Percentiles rank a stretch among this genome's conserved stretches.
Conservation (phyloP, 2,329 filamentous ascomycete species). For the Coleophoma eucalyptorum region DNA sequence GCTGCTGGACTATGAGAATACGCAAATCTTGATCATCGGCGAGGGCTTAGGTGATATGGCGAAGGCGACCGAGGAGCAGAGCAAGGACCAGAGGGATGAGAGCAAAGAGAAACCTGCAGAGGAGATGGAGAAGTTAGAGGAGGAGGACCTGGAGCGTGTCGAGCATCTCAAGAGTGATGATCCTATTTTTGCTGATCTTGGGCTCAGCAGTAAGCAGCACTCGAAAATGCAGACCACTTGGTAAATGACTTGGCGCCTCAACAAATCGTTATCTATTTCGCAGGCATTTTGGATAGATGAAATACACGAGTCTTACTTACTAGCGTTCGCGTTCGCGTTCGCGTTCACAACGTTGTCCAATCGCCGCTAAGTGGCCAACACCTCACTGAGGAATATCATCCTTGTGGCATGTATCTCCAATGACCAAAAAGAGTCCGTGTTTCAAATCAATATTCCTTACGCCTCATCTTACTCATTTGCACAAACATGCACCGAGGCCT, state of each 20-base stretch:
- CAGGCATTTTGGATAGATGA: no score
- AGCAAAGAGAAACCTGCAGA: conserved; percentile 62
- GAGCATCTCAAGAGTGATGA: conserved; percentile 41
- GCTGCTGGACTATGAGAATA: conserved; percentile 69
- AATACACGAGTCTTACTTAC: no score
- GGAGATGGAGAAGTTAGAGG: conserved; percentile 70
- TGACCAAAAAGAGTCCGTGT: no score
- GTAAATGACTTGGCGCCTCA: conserved; percentile 25
- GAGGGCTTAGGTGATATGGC: conserved; percentile 53
- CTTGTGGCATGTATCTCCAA: no score
- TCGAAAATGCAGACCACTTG: conserved; percentile 60
- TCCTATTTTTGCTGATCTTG: conserved; percentile 45
- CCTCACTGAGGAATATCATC: no score
- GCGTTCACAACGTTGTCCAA: no score
- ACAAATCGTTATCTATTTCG: no score
- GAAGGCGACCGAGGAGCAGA: conserved; percentile 51
- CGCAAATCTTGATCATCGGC: conserved; percentile 77
- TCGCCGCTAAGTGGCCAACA: no score
- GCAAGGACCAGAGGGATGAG: conserved; percentile 51
- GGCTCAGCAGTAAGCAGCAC: conserved; percentile 59
- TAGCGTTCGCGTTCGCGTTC: no score
- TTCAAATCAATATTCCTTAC: no score
- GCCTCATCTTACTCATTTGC: no score
- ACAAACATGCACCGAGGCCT: no score
- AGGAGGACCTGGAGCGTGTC: conserved; percentile 54